Evolutionary conservation across 345 rosid species (phyloP).

Genomic region (Anacardium occidentale): DNA sequence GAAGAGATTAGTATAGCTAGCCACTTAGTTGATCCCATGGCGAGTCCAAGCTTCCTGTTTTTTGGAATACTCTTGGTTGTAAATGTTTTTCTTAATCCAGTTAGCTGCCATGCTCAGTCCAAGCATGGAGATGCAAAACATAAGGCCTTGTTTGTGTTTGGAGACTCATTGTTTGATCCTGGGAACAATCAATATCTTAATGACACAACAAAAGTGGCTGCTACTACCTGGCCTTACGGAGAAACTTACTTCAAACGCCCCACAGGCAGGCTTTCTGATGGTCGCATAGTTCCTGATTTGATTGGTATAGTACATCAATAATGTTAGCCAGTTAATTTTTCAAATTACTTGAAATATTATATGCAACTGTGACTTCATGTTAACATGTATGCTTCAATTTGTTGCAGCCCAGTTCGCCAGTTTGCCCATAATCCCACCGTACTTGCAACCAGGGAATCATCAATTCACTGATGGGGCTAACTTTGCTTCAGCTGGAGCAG

Average conservation of each 20-base stretch:
- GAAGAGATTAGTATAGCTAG: too few relatives aligned
- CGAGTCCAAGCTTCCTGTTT: background rate
- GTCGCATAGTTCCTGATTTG: slow-evolving; percentile 11
- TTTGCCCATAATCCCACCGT: slow-evolving; percentile 10
- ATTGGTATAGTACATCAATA: background rate
- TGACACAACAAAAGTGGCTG: background rate
- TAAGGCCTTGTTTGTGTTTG: background rate
- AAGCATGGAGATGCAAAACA: background rate
- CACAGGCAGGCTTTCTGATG: background rate
- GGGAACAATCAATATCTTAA: slow-evolving; percentile 5
- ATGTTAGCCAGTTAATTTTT: background rate
- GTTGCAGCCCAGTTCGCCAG: slow-evolving; percentile 9
- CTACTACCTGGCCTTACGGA: background rate
- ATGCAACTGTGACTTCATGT: background rate
- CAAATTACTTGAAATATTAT: too few relatives aligned
- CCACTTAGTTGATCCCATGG: background rate
- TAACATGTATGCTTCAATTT: background rate
- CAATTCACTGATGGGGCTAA: slow-evolving; percentile 18
- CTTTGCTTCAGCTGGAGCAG: slow-evolving; percentile 27
- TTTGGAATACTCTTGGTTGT: background rate
- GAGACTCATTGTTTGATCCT: slow-evolving; percentile 3
- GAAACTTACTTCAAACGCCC: background rate
- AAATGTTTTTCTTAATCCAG: background rate
- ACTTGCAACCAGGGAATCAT: slow-evolving; percentile 18
- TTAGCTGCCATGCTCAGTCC: slow-evolving; percentile 8